Percentiles rank a stretch among this genome's conserved stretches.
Evolutionary conservation across 2,329 filamentous ascomycete genomes (phyloP).

Genomic region (Fusarium virguliforme): DNA sequence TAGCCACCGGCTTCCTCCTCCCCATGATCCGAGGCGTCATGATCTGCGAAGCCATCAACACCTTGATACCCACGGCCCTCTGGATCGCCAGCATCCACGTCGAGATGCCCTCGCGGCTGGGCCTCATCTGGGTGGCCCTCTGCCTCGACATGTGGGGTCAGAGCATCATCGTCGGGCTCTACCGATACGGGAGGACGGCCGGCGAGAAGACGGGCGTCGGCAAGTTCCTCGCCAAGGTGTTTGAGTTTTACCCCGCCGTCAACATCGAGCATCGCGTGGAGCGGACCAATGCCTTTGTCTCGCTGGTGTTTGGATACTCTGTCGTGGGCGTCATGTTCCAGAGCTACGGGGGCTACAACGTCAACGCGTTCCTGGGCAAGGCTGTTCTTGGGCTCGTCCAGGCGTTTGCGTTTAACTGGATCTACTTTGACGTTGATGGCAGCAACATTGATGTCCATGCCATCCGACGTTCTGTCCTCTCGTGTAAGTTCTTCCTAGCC

Average conservation of each 20-base stretch:
- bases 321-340: slow-evolving; percentile 75
- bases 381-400: slow-evolving; percentile 72
- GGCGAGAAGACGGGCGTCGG: slow-evolving; percentile 41
- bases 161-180: slow-evolving; percentile 61
- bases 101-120: slow-evolving; percentile 68
- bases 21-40: slow-evolving; percentile 73
- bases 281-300: slow-evolving; percentile 75
- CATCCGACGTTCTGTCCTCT: slow-evolving; percentile 67
- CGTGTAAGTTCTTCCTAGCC: slow-evolving; percentile 54
- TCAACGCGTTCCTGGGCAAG: slow-evolving; percentile 74
- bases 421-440: slow-evolving; percentile 76
- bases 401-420: slow-evolving; percentile 73
- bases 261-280: slow-evolving; percentile 79
- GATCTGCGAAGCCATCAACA: slow-evolving; percentile 63
- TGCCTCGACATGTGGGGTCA: slow-evolving; percentile 68
- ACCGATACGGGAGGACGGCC: slow-evolving; percentile 51
- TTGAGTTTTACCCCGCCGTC: slow-evolving; percentile 74
- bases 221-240: slow-evolving; percentile 56
- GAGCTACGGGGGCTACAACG: slow-evolving; percentile 61
- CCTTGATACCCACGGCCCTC: slow-evolving; percentile 65
- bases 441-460: slow-evolving; percentile 72
- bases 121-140: slow-evolving; percentile 71
- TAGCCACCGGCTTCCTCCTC: slow-evolving; percentile 63
- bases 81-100: slow-evolving; percentile 75
- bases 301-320: slow-evolving; percentile 76